Conservation (phyloP, 1,284 basidiomycete species). For the Cutaneotrichosporon cavernicola region DNA sequence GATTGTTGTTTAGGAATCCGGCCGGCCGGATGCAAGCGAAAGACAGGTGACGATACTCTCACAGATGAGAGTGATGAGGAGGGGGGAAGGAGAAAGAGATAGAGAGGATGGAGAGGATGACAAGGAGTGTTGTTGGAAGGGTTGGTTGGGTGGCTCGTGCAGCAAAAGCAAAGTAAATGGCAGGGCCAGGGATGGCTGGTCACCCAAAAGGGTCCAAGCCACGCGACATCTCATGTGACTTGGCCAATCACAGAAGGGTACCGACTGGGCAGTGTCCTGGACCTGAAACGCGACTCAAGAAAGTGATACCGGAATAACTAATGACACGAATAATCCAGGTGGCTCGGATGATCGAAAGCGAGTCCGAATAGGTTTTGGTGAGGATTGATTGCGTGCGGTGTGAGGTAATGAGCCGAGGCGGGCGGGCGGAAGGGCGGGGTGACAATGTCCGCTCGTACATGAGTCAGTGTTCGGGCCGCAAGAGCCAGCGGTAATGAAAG, state of each 20-base stretch:
- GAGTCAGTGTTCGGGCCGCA: background rate
- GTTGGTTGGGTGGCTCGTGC: background rate
- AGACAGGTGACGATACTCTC: background rate
- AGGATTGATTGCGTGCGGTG: background rate
- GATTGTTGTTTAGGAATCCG: background rate
- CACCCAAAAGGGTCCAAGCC: background rate
- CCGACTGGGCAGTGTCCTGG: background rate
- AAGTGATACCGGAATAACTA: background rate
- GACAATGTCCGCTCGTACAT: background rate
- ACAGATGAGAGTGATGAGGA: background rate
- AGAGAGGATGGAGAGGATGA: background rate
- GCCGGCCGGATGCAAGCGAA: conserved; percentile 9
- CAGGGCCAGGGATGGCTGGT: conserved; percentile 1
- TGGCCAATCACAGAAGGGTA: background rate
- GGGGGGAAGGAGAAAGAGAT: background rate
- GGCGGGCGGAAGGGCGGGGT: background rate
- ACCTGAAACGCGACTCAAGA: background rate
- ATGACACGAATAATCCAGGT: background rate
- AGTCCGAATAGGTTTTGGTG: background rate
- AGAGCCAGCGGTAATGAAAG: background rate
- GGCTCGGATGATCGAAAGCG: background rate
- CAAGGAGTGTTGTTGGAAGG: background rate
- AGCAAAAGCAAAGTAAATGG: conserved; percentile 8
- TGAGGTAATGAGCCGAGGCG: background rate
- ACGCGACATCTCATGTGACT: background rate